phyloP scores from a whole-genome alignment of 1,139 yeast species.

The Hyphopichia burtonii region DNA sequence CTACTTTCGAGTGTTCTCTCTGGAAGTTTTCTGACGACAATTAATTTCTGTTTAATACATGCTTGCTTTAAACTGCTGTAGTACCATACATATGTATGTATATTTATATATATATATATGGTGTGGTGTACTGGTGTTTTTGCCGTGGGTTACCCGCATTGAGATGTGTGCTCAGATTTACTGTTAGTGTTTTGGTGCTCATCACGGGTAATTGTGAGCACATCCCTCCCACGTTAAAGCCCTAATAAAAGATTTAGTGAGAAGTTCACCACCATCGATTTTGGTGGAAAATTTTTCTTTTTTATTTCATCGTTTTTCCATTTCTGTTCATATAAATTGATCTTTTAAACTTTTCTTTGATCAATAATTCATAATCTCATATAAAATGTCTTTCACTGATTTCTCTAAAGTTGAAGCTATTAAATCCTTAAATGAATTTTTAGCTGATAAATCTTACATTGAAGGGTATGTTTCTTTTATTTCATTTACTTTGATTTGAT shows the following conservation, averaged over 20 bases:
- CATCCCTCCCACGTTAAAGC: background rate
- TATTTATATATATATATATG: too few species aligned
- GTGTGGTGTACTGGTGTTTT: background rate
- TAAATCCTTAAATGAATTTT: constrained; percentile 80
- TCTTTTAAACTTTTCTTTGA: background rate
- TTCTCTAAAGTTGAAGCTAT: constrained; percentile 81
- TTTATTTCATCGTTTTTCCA: background rate
- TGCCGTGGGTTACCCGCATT: too few species aligned
- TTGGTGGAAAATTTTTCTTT: background rate
- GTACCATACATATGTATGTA: too few species aligned
- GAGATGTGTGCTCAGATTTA: background rate
- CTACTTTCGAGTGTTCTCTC: constrained; percentile 56
- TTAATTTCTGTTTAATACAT: background rate
- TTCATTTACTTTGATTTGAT: background rate
- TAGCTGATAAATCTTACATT: constrained; percentile 89
- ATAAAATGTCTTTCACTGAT: constrained; percentile 70
- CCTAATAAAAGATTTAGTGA: background rate
- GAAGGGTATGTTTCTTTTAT: constrained; percentile 70
- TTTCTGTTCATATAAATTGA: background rate
- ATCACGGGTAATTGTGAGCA: background rate
- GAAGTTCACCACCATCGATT: background rate
- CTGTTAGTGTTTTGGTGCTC: background rate
- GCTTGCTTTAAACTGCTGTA: too few species aligned
- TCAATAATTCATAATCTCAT: background rate
- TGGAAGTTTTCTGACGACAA: constrained; percentile 30